Percentiles rank a stretch among this genome's conserved stretches.
phyloP scores from a whole-genome alignment of 2,329 filamentous ascomycete species.

The Aspergillus udagawae region DNA sequence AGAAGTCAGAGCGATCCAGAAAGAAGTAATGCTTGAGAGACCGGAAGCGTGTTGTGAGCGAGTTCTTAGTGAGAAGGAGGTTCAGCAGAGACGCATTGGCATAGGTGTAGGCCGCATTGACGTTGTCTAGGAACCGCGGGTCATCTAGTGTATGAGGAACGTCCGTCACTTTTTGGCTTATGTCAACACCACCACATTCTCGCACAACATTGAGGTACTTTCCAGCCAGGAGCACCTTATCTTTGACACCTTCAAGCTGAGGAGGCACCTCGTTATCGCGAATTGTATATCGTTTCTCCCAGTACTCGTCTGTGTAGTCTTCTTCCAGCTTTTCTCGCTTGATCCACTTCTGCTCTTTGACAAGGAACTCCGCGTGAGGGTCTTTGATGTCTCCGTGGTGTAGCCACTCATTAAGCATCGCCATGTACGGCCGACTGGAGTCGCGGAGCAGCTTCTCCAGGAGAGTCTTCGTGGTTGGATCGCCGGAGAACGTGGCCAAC shows the following conservation, averaged over 20 bases:
- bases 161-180: conserved; percentile 81
- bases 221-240: conserved; percentile 89
- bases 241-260: conserved; percentile 84
- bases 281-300: conserved; percentile 96
- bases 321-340: conserved; percentile 84
- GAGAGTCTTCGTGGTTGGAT: conserved; percentile 78
- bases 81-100: conserved; percentile 92
- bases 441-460: conserved; percentile 80
- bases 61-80: conserved; percentile 86
- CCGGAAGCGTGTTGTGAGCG: conserved; percentile 76
- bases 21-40: conserved; percentile 99
- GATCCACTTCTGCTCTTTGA: conserved; percentile 95
- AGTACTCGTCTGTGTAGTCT: conserved; percentile 98
- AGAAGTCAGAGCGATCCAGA: conserved; percentile 95
- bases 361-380: conserved; percentile 86
- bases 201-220: conserved; percentile 98
- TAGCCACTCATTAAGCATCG: conserved; percentile 97
- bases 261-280: conserved; percentile 87
- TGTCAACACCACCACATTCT: conserved; percentile 93
- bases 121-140: conserved; percentile 85
- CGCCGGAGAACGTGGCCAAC: conserved; percentile 85
- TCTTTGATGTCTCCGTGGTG: conserved; percentile 95
- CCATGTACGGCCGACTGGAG: conserved; percentile 91
- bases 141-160: conserved; percentile 94
- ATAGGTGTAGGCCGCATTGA: conserved; percentile 90